These are phyloP conservation scores for Lachnellula suecica DNA, from an alignment of 2,329 filamentous ascomycete genomes.

Conservation along the genomic window DNA sequence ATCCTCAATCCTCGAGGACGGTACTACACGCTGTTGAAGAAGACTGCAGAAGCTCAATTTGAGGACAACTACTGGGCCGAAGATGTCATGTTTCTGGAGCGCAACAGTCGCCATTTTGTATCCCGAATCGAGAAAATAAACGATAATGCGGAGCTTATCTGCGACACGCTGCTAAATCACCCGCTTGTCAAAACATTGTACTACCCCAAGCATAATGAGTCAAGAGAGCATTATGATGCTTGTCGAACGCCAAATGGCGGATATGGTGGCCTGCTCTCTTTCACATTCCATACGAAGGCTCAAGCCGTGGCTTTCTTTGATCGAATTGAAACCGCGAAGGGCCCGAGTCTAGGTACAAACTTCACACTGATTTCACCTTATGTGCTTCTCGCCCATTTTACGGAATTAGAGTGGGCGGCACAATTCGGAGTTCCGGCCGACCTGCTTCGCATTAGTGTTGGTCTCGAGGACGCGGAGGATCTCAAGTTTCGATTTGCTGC, in stretches of 20 bases:
- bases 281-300: slow-evolving; percentile 69
- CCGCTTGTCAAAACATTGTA: slow-evolving; percentile 72
- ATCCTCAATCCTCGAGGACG: slow-evolving; percentile 65
- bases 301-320: slow-evolving; percentile 85
- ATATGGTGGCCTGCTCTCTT: slow-evolving; percentile 86
- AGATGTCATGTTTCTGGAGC: slow-evolving; percentile 91
- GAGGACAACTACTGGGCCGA: slow-evolving; percentile 94
- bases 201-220: slow-evolving; percentile 80
- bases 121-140: slow-evolving; percentile 83
- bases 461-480: slow-evolving; percentile 74
- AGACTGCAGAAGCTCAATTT: slow-evolving; percentile 62
- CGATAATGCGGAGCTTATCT: slow-evolving; percentile 79
- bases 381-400: slow-evolving; percentile 86
- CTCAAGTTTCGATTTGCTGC: slow-evolving; percentile 62
- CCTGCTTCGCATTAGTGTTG: slow-evolving; percentile 84
- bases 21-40: slow-evolving; percentile 70
- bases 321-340: slow-evolving; percentile 82
- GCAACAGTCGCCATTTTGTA: slow-evolving; percentile 91
- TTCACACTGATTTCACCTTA: slow-evolving; percentile 93
- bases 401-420: slow-evolving; percentile 87
- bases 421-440: slow-evolving; percentile 78
- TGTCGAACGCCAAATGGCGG: slow-evolving; percentile 73
- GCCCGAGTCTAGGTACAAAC: slow-evolving; percentile 92
- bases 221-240: slow-evolving; percentile 72
- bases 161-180: slow-evolving; percentile 63